phyloP scores from a whole-genome alignment of 257 asterid species.

The Lycium ferocissimum region DNA sequence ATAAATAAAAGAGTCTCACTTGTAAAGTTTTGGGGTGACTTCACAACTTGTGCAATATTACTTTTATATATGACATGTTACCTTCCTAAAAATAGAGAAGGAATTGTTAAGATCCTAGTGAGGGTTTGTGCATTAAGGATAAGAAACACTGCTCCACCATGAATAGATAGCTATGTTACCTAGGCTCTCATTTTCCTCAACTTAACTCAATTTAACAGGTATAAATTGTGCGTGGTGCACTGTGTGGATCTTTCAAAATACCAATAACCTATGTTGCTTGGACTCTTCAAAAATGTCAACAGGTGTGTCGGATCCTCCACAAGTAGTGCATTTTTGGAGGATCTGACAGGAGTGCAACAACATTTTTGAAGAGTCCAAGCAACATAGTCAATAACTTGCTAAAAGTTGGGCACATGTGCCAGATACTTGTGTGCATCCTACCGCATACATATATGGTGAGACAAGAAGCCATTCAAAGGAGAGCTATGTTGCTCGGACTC shows the following conservation, averaged over 20 bases:
- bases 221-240: background rate
- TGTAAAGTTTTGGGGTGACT: too few species aligned
- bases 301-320: too few species aligned
- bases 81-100: too few species aligned
- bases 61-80: too few species aligned
- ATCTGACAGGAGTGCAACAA: too few species aligned
- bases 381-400: background rate
- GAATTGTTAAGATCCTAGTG: background rate
- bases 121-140: background rate
- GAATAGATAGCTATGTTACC: background rate
- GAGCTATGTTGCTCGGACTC: too few species aligned
- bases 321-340: too few species aligned
- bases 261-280: background rate
- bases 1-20: background rate
- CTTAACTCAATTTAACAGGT: background rate
- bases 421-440: background rate
- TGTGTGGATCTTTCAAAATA: background rate
- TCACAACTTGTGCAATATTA: too few species aligned
- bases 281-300: too few species aligned
- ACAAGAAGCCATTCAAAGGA: background rate
- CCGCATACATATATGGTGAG: conserved; percentile 2
- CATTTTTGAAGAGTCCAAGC: too few species aligned
- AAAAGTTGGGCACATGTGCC: background rate
- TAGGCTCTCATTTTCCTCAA: conserved; percentile 10
- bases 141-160: background rate